These are phyloP conservation scores for Vicia sativa DNA, from an alignment of 306 rosid genomes.

Conservation along the genomic window DNA sequence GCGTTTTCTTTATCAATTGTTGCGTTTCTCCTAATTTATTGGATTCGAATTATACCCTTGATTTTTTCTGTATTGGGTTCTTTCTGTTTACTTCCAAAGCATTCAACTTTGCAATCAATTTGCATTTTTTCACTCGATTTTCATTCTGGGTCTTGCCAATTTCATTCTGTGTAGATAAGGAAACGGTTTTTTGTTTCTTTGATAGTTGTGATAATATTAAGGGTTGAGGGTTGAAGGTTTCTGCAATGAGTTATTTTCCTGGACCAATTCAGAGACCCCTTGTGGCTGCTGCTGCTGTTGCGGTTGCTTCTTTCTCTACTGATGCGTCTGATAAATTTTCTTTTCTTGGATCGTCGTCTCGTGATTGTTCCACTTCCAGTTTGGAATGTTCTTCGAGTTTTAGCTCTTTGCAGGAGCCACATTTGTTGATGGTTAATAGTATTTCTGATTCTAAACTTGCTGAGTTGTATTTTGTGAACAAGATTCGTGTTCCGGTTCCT, in stretches of 20 bases:
- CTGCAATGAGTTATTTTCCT: constrained; percentile 70
- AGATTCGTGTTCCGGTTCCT: constrained; percentile 67
- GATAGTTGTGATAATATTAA: neutral
- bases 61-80: neutral
- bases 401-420: constrained; percentile 41
- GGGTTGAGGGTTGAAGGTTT: constrained; percentile 14
- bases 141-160: constrained; percentile 14
- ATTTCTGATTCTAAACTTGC: constrained; percentile 69
- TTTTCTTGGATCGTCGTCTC: constrained; percentile 40
- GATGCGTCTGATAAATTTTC: constrained; percentile 67
- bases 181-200: neutral
- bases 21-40: constrained; percentile 37
- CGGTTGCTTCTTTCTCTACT: constrained; percentile 72
- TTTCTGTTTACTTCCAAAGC: constrained; percentile 3
- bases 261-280: constrained; percentile 88
- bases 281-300: constrained; percentile 82
- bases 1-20: constrained; percentile 37
- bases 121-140: constrained; percentile 11
- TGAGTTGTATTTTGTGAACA: constrained; percentile 52
- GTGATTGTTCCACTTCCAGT: constrained; percentile 52
- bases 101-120: constrained; percentile 15
- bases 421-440: constrained; percentile 53
- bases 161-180: neutral
- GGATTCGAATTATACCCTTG: neutral
- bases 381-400: constrained; percentile 31